These are phyloP conservation scores for Exobasidium cylindrosporum DNA, from an alignment of 1,284 basidiomycete genomes.

Conservation along the genomic window DNA sequence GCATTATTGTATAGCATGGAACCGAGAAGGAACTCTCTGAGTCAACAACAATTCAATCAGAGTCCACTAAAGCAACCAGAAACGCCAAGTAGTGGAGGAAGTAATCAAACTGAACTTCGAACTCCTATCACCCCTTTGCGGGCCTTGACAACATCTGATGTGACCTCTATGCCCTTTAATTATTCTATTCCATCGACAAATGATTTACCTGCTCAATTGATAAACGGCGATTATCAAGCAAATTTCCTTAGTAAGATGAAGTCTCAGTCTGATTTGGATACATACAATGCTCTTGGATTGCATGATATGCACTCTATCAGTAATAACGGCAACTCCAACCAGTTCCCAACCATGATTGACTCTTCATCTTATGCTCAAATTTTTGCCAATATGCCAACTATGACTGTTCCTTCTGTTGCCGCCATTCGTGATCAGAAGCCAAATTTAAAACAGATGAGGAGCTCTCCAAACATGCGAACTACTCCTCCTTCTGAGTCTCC, in stretches of 20 bases:
- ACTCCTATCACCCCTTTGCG: constrained; percentile 4
- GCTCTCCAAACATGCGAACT: constrained; percentile 29
- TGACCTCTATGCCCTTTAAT: not conserved
- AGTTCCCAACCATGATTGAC: constrained; percentile 6
- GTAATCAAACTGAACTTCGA: not conserved
- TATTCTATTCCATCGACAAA: not conserved
- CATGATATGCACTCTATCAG: not conserved
- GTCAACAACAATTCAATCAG: not conserved
- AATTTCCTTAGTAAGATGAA: not conserved
- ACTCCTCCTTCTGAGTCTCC: constrained; percentile 8
- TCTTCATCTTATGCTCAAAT: constrained; percentile 3
- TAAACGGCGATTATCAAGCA: no score
- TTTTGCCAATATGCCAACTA: constrained; percentile 14
- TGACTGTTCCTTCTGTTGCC: constrained; percentile 22
- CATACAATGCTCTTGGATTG: not conserved
- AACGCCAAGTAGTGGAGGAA: not conserved
- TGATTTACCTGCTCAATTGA: not conserved
- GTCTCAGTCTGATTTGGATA: not conserved
- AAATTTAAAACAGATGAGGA: constrained; percentile 25
- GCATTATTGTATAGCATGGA: no score
- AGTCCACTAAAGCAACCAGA: not conserved
- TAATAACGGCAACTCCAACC: not conserved
- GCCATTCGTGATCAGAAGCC: constrained; percentile 15
- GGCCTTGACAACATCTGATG: not conserved
- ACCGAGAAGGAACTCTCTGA: no score